Evolutionary conservation across 192 early-diverging fungal genomes (phyloP).

Genomic region (Gaertneriomyces sp.): DNA sequence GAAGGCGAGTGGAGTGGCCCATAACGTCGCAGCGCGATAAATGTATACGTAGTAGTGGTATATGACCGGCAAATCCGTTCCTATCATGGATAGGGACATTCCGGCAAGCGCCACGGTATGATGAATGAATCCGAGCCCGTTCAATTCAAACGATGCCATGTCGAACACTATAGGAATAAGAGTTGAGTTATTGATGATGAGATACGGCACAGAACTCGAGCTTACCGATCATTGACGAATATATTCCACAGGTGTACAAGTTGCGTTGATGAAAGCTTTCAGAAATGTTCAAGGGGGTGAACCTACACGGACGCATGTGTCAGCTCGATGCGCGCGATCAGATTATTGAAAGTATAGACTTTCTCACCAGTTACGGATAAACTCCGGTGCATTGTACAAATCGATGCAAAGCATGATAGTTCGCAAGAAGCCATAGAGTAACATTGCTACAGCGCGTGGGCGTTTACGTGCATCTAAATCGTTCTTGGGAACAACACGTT

Average conservation of each 20-base stretch:
- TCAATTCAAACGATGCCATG: background rate
- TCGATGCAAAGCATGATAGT: conserved; percentile 2
- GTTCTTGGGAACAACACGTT: conserved; percentile 3
- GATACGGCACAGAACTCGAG: background rate
- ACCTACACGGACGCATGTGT: background rate
- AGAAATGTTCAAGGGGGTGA: conserved; percentile 1
- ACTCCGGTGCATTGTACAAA: conserved; percentile 2
- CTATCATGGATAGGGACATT: background rate
- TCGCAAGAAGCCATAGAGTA: background rate
- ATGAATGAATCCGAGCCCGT: background rate
- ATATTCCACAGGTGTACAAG: background rate
- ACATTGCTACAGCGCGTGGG: background rate
- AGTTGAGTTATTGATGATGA: background rate
- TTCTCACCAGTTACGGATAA: background rate
- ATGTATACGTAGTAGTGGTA: background rate
- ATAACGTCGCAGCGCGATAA: background rate
- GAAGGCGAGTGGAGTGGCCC: background rate
- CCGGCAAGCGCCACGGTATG: background rate
- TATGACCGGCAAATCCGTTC: background rate
- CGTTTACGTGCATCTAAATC: background rate
- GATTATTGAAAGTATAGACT: too few species aligned
- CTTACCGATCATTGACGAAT: conserved; percentile 2
- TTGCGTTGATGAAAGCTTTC: background rate
- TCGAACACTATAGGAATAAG: background rate
- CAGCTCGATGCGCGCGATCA: too few species aligned